Percentiles rank a stretch among this genome's conserved stretches.
phyloP scores from a whole-genome alignment of 1,284 basidiomycete genomes.

The Ustilago trichophora region DNA sequence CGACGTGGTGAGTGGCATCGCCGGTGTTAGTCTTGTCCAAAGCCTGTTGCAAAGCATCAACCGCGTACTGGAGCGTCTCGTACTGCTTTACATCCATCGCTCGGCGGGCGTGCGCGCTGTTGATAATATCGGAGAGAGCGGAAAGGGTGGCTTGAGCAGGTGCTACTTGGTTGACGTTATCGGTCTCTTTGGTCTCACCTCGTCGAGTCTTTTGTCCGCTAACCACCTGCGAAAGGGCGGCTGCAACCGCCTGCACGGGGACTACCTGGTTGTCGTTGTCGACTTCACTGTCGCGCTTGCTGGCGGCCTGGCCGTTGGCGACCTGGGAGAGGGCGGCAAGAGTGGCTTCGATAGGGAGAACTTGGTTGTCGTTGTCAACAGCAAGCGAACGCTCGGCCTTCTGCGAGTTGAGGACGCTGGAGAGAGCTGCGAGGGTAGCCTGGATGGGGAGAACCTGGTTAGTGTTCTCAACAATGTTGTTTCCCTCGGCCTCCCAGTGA shows the following conservation, averaged over 20 bases:
- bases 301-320: conserved; percentile 18
- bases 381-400: conserved; percentile 10
- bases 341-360: conserved; percentile 41
- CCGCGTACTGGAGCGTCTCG: conserved; percentile 27
- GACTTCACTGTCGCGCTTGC: conserved; percentile 16
- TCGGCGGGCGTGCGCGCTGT: conserved; percentile 52
- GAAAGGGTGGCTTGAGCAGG: conserved; percentile 51
- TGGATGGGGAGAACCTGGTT: conserved; percentile 33
- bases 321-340: conserved; percentile 36
- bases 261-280: conserved; percentile 37
- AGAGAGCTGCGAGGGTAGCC: conserved; percentile 36
- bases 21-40: conserved; percentile 43
- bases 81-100: conserved; percentile 50
- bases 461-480: conserved; percentile 20
- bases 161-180: conserved; percentile 41
- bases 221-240: conserved; percentile 38
- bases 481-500: conserved; percentile 3
- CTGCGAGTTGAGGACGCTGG: conserved; percentile 32
- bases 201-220: conserved; percentile 39
- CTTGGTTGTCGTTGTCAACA: conserved; percentile 34
- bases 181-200: conserved; percentile 39
- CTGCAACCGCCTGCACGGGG: conserved; percentile 27
- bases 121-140: conserved; percentile 46
- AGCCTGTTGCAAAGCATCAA: conserved; percentile 29
- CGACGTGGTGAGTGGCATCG: conserved; percentile 37